Base-by-base conservation (phyloP, 306 rosid genomes). In the Trichosanthes truncata region DNA sequence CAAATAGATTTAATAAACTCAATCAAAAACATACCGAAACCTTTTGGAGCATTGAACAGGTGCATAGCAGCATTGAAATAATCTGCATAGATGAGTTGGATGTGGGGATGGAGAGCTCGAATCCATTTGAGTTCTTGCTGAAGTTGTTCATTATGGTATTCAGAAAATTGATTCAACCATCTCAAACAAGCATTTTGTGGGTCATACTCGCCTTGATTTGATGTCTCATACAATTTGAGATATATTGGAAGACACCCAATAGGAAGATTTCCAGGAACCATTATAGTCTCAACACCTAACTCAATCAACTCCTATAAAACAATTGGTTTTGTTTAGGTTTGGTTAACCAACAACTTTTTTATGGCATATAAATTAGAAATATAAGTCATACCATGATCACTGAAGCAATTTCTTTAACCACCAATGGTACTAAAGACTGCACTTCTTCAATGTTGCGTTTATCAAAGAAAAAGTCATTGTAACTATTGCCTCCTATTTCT, bases 401-500 rank as follows among this genome's bases (percentile, higher is more conserved):
- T 14, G 83, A 80, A 49, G 82, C 2, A 81, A 87, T 87, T 78
- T 77, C 83, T 56, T 74, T 74, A 41, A 82, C 68, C 51, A 91
- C 88, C n/a, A 46, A 46, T 0, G 89, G 86, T 23, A 86, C 90
- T 7, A 74, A 83, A 23, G 88, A 51, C 57, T 55, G 80, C 72
- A 89, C 2, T 59, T 79, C 84, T 36, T 29, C 61, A 21, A 82
- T 1, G 72, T 76, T 56, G 29, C n/a, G 83, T 40, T 63, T 12
- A 4, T 0, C 0, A 5, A 26, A 26, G 1, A 91, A 81, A 9
- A 85, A 66, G 53, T 46, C 10, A 67, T 83, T 86, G 62, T 85
- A 82, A 76, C 89, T 93, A 11, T 91, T 86, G 73, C 93, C 93
- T 74, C 93, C 96, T 21, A 89, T 89, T 76, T 89, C 91, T 65